These are phyloP conservation scores for Graphilbum ipis-grandicollis DNA, from an alignment of 2,329 filamentous ascomycete species.

Conservation along the genomic window DNA sequence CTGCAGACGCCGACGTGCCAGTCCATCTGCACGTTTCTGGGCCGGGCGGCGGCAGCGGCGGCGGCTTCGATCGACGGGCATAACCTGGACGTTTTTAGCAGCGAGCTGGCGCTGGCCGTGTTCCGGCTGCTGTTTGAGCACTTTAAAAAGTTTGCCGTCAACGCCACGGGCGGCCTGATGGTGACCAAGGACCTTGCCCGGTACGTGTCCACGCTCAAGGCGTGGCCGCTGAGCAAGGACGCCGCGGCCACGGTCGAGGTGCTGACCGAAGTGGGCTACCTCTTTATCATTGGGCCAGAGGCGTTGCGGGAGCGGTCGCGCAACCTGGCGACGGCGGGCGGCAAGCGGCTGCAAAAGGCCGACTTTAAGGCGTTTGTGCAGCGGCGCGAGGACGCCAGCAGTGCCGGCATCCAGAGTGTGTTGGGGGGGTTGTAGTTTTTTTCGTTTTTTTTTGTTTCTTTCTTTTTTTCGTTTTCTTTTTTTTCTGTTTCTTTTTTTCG, in stretches of 20 bases:
- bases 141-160: conserved; percentile 87
- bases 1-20: conserved; percentile 78
- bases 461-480: no score
- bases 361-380: conserved; percentile 74
- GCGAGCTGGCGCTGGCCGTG: conserved; percentile 67
- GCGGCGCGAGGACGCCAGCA: conserved; percentile 68
- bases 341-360: conserved; percentile 42
- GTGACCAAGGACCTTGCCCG: conserved; percentile 91
- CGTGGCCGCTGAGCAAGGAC: conserved; percentile 60
- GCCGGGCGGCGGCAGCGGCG: conserved; percentile 44
- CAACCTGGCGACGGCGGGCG: conserved; percentile 27
- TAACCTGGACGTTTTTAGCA: conserved; percentile 67
- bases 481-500: no score
- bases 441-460: no score
- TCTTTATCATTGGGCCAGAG: conserved; percentile 85
- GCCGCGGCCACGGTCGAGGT: conserved; percentile 61
- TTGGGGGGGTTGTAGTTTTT: conserved; percentile 9
- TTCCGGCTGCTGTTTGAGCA: conserved; percentile 73
- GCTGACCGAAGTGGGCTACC: conserved; percentile 78
- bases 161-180: conserved; percentile 83
- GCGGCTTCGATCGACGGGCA: conserved; percentile 59
- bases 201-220: conserved; percentile 72
- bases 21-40: conserved; percentile 64
- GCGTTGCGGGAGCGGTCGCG: conserved; percentile 55
- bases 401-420: conserved; percentile 22